Percentiles rank a stretch among this genome's conserved stretches.
Evolutionary conservation across 208 protist genomes (phyloP).

Genomic region (Trypanosoma congolense): DNA sequence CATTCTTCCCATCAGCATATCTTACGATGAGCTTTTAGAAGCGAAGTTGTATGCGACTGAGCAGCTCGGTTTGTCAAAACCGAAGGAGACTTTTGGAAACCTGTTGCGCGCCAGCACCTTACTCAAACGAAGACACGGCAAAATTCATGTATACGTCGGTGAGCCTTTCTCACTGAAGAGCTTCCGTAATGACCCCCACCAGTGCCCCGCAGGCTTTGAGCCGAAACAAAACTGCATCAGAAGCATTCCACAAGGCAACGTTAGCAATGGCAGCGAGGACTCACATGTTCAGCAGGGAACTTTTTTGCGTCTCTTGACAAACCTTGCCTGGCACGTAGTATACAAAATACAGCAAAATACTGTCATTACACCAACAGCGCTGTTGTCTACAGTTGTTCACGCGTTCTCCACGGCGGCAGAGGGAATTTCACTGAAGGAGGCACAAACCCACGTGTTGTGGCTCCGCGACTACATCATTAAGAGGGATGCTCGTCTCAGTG

Average conservation of each 20-base stretch:
- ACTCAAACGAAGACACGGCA: constrained; percentile 57
- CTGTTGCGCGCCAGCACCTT: constrained; percentile 56
- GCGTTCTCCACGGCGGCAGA: constrained; percentile 23
- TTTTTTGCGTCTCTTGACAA: constrained; percentile 31
- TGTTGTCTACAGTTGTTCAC: constrained; percentile 71
- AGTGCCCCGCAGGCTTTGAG: constrained; percentile 42
- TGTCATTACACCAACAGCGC: constrained; percentile 66
- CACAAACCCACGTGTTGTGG: constrained; percentile 40
- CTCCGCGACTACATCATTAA: constrained; percentile 35
- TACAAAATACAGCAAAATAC: constrained; percentile 62
- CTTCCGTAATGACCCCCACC: constrained; percentile 30
- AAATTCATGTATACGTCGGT: constrained; percentile 70
- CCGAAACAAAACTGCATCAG: constrained; percentile 19
- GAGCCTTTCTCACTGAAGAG: constrained; percentile 67
- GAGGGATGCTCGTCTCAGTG: constrained; percentile 40
- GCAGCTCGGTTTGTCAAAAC: constrained; percentile 83
- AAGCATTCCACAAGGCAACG: background rate
- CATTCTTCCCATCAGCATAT: constrained; percentile 81
- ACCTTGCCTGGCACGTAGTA: constrained; percentile 61
- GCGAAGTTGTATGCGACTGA: constrained; percentile 76
- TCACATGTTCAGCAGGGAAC: constrained; percentile 9
- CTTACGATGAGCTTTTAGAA: constrained; percentile 89
- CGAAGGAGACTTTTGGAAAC: constrained; percentile 69
- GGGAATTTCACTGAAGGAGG: constrained; percentile 3
- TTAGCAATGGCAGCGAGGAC: background rate